These are phyloP conservation scores for Salinomyces thailandicus DNA, from an alignment of 2,329 filamentous ascomycete genomes.

Conservation along the genomic window DNA sequence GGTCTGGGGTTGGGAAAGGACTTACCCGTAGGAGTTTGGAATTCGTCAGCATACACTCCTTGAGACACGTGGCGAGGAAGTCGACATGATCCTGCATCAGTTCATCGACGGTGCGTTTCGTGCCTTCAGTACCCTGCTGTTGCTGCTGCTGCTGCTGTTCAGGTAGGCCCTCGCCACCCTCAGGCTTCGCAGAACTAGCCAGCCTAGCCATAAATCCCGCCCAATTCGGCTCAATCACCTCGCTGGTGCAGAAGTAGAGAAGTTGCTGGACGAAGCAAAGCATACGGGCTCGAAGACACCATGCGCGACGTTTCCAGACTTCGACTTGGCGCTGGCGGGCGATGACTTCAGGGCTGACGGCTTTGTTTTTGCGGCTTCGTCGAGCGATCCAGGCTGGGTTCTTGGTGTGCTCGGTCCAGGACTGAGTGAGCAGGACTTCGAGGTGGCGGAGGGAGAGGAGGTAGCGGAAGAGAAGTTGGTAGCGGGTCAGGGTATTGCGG, in stretches of 20 bases:
- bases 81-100: conserved; percentile 99
- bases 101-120: conserved; percentile 77
- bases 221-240: conserved; percentile 98
- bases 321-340: conserved; percentile 57
- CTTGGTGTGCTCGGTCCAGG: conserved; percentile 85
- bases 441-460: conserved; percentile 80
- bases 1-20: conserved; percentile 7
- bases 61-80: conserved; percentile 92
- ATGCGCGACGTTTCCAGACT: conserved; percentile 85
- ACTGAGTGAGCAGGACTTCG: conserved; percentile 73
- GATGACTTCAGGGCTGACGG: neutral
- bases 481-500: conserved; percentile 90
- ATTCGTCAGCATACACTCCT: conserved; percentile 98
- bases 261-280: conserved; percentile 94
- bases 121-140: conserved; percentile 3
- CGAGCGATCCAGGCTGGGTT: conserved; percentile 67
- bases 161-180: conserved; percentile 1
- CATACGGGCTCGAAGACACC: conserved; percentile 88
- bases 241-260: conserved; percentile 90
- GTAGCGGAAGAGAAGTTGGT: conserved; percentile 92
- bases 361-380: conserved; percentile 25
- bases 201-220: conserved; percentile 82
- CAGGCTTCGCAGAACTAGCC: conserved; percentile 43
- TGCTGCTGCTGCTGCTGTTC: neutral
- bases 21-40: conserved; percentile 80